Percentiles rank a stretch among this genome's conserved stretches.
These are phyloP conservation scores for Penstemon barbatus DNA, from an alignment of 257 asterid genomes.

Conservation along the genomic window DNA sequence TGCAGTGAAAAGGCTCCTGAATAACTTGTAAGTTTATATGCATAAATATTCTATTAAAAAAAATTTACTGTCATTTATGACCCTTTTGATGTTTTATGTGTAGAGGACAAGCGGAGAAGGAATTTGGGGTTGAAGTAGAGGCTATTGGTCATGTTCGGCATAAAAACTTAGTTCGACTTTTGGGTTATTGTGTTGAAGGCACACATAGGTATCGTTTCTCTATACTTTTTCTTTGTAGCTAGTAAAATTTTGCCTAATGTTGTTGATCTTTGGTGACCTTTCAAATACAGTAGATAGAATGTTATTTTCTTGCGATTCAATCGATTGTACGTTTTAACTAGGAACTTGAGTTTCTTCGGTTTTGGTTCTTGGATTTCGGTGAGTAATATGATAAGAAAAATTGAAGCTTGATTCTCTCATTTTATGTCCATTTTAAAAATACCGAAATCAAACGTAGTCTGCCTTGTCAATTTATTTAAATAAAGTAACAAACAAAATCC, in stretches of 20 bases:
- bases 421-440: no score
- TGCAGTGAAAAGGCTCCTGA: conserved; percentile 83
- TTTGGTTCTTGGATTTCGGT: no score
- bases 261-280: background rate
- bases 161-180: conserved; percentile 78
- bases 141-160: conserved; percentile 93
- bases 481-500: conserved; percentile 2
- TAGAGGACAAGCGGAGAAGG: conserved; percentile 95
- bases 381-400: no score
- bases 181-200: conserved; percentile 91
- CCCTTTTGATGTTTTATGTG: conserved; percentile 6
- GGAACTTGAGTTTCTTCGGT: no score
- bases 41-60: no score
- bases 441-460: no score
- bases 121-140: conserved; percentile 86
- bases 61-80: background rate
- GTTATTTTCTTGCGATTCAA: background rate
- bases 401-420: no score
- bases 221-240: background rate
- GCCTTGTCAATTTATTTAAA: background rate
- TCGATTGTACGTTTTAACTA: no score
- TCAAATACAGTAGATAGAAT: background rate
- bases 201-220: conserved; percentile 56
- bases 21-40: conserved; percentile 61
- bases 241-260: no score